Evolutionary conservation across 139 green algal genomes (phyloP).

Genomic region (Micractinium conductrix): DNA sequence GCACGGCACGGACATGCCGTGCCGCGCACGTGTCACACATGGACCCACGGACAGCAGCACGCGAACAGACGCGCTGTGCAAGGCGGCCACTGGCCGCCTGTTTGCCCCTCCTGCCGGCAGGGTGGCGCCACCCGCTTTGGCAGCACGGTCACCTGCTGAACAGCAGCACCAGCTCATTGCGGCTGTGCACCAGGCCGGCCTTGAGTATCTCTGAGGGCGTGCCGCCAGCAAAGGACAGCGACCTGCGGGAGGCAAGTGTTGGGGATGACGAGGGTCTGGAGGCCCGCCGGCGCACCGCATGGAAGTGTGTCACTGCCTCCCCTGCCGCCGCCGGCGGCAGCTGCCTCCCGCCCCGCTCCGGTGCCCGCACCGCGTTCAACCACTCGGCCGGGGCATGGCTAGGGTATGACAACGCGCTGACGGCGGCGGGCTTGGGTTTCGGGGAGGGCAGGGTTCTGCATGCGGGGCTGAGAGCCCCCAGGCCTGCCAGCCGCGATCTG

Average conservation of each 20-base stretch:
- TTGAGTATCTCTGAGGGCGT: slow-evolving; percentile 10
- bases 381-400: not conserved
- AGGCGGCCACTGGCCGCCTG: no score
- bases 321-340: no score
- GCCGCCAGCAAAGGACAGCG: not conserved
- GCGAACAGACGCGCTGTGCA: no score
- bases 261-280: not conserved
- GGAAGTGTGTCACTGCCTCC: no score
- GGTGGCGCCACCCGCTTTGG: not conserved
- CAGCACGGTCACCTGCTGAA: slow-evolving; percentile 49
- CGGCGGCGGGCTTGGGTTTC: not conserved
- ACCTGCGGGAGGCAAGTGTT: not conserved
- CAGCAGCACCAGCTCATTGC: slow-evolving; percentile 50
- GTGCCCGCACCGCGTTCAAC: no score
- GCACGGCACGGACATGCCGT: no score
- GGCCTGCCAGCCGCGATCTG: no score
- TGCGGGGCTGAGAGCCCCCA: not conserved
- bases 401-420: no score
- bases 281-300: not conserved
- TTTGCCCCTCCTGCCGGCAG: not conserved
- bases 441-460: not conserved
- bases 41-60: not conserved
- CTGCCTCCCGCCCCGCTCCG: no score
- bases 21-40: no score
- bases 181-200: slow-evolving; percentile 17